Base-by-base conservation (phyloP, 345 rosid species). In the Aethionema arabicum region DNA sequence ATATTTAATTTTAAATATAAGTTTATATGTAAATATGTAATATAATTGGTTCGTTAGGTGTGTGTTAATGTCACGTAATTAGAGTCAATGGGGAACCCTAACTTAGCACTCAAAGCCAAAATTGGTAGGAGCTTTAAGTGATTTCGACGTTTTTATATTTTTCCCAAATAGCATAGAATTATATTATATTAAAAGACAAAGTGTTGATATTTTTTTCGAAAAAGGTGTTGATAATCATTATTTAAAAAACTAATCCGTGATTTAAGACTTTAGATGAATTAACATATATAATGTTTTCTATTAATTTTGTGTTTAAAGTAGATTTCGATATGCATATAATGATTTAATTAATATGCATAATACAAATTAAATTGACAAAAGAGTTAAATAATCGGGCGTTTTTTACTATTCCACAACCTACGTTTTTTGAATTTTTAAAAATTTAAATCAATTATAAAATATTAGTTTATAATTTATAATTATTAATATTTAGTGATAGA, bases 81-180 rank as follows among this genome's bases (percentile, higher is more conserved):
- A 58, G 65, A 65, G 75, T 72, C 71, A 72, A 72, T 65, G 71
- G 27, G 62, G 45, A 47, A 52, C 46, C 67, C 66, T 72, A 72
- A 59, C 36, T 65, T 65, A 65, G 7, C 71, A 72, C 67, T 72
- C 71, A 65, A 59, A 72, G 71, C 62, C 57, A 65, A 33, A 8
- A 6, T 65, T 48, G 67, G 67, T 65, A 37, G 5, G 44, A 46
- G 62, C 76, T 72, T 59, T 72, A 62, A 72, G 71, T 72, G 61
- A 72, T 65, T 72, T 65, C 47, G 76, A 72, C 71, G 75, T 71
- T 64, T 70, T 21, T 68, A 6, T 12, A 0, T 0, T 51, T 35
- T 47, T 49, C 11, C 21, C 32, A 41, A 31, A 7, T 15, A 47
- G 36, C 68, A n/a, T 48, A 32, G 27, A 21, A 21, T 21, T 21